Base-by-base conservation (phyloP, 176 grass and related monocot species). In the Secale cereale region DNA sequence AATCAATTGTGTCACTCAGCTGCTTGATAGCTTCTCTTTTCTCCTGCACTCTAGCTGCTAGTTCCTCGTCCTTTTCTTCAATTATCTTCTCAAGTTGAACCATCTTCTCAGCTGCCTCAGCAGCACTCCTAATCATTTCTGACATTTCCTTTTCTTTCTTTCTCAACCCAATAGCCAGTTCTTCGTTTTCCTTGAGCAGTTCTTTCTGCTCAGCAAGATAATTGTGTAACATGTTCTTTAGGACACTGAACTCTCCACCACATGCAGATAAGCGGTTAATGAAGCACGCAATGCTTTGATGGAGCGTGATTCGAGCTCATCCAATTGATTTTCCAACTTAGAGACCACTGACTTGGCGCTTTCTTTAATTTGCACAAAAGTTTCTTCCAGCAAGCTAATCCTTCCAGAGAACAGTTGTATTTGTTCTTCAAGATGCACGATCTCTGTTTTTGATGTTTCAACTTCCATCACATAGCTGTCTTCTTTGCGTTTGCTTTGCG, bases 1-100 rank as follows among this genome's bases (percentile, higher is more conserved):
- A 98, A 28, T 94, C 86, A 35, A 94, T 98, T 30, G 78, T 62
- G 45, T 83, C 77, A 30, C 96, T 92, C 22, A 98, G 37, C 69
- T 95, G 96, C 68, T 89, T 98, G 86, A 98, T 95, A n/a, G 88
- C 93, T 83, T 98, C 96, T 71, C 86, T 88, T 81, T 98, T 98
- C 88, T 98, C 91, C 25, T 94, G 85, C 30, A 90, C 90, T 67
- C 82, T 95, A 83, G 82, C 37, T 37, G 80, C 75, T 78, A 95
- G 43, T 62, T 95, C 93, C 1, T 85, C 82, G 71, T 93, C 91
- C 78, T 91, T 91, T 19, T 91, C 89, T 40, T 80, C 72, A 23
- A 95, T 54, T 64, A 33, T 80, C 45, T 79, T 93, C 87, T 95
- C 77, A 40, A 98, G 87, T 41, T 90, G 85, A 35, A 54, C 20